These are phyloP conservation scores for Astraeus odoratus DNA, from an alignment of 768 basidiomycete species.

Conservation along the genomic window DNA sequence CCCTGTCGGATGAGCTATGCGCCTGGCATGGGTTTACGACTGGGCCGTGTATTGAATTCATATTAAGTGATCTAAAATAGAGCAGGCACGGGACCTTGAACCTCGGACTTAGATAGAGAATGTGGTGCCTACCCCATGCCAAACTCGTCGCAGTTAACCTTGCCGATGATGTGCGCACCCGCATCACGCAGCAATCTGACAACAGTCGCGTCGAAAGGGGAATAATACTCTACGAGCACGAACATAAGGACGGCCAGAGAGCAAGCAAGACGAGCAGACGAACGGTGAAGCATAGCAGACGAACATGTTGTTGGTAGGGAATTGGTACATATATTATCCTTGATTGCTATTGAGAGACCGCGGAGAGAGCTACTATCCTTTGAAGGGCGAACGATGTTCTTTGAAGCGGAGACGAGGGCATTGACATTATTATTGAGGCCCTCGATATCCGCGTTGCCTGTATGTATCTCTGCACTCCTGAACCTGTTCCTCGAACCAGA, in stretches of 20 bases:
- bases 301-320: neutral
- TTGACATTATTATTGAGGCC: neutral
- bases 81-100: neutral
- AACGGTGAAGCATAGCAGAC: neutral
- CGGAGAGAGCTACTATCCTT: no score
- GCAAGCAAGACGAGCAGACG: neutral
- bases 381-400: no score
- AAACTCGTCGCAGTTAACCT: conserved; percentile 96
- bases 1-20: conserved; percentile 4
- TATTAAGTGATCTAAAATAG: conserved; percentile 63
- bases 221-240: neutral
- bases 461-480: neutral
- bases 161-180: conserved; percentile 54
- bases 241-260: neutral
- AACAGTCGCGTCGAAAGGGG: neutral
- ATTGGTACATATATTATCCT: neutral
- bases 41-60: conserved; percentile 65
- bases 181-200: neutral
- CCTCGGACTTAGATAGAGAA: neutral
- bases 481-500: neutral
- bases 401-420: neutral
- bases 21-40: conserved; percentile 68
- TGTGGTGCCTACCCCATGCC: conserved; percentile 79
- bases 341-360: neutral
- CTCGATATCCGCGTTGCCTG: neutral